phyloP scores from a whole-genome alignment of 169 alveolate genomes.

The Plasmodium cynomolgi region DNA sequence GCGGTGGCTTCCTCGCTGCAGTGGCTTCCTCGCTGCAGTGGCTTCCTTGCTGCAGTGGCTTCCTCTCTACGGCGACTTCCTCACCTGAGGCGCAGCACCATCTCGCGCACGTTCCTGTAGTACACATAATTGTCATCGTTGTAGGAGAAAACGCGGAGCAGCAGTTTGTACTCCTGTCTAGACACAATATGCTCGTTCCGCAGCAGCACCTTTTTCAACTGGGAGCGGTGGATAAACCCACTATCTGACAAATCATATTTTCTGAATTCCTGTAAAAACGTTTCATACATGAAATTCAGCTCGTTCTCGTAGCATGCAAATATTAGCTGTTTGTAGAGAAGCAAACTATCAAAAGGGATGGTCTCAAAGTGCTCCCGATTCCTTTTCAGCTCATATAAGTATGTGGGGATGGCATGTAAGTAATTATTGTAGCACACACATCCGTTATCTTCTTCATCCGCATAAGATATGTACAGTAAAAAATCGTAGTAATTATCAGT shows the following conservation, averaged over 20 bases:
- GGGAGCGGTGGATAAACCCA: constrained; percentile 46
- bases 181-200: constrained; percentile 61
- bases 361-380: constrained; percentile 41
- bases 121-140: constrained; percentile 71
- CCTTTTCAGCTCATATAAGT: constrained; percentile 61
- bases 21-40: no score
- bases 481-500: constrained; percentile 71
- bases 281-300: constrained; percentile 51
- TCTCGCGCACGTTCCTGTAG: constrained; percentile 42
- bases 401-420: constrained; percentile 17
- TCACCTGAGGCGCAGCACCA: constrained; percentile 50
- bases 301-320: constrained; percentile 68
- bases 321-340: constrained; percentile 58
- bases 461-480: constrained; percentile 43
- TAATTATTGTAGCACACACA: constrained; percentile 40
- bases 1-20: not conserved
- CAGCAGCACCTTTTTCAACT: constrained; percentile 32
- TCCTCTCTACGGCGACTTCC: not conserved
- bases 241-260: constrained; percentile 50
- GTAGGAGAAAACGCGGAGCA: constrained; percentile 23
- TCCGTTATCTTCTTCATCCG: constrained; percentile 72
- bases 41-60: no score
- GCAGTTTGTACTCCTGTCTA: constrained; percentile 65
- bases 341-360: constrained; percentile 16
- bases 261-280: constrained; percentile 24